Conservation (phyloP, 371 early-diverging fungal genomes). For the Funneliformis caledonium region DNA sequence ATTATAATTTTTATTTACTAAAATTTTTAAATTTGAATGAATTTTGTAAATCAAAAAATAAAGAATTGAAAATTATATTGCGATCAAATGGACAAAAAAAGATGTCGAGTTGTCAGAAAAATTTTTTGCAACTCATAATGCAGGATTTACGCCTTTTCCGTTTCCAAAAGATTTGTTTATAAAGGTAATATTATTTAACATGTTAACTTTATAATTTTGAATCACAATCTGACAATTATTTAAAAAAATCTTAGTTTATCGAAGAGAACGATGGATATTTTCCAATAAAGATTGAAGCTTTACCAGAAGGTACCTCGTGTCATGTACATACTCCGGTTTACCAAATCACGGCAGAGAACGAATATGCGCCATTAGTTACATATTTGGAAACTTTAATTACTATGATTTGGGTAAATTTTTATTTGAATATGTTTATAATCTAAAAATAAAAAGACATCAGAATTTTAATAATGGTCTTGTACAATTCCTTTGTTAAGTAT, state of each 20-base stretch:
- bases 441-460: no score
- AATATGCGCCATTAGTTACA: slow-evolving; percentile 77
- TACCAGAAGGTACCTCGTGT: slow-evolving; percentile 76
- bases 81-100: slow-evolving; percentile 62
- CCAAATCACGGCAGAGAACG: slow-evolving; percentile 72
- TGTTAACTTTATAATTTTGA: background rate
- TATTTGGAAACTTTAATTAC: slow-evolving; percentile 81
- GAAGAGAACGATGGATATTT: slow-evolving; percentile 77
- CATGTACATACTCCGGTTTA: slow-evolving; percentile 79
- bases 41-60: background rate
- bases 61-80: slow-evolving; percentile 69
- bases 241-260: slow-evolving; percentile 56
- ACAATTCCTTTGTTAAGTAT: slow-evolving; percentile 56
- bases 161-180: slow-evolving; percentile 78
- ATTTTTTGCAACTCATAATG: slow-evolving; percentile 76
- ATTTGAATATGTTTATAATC: no score
- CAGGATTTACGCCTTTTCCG: slow-evolving; percentile 62
- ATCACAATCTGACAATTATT: background rate
- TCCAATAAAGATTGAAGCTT: slow-evolving; percentile 74
- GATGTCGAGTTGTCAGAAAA: slow-evolving; percentile 66
- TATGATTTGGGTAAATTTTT: slow-evolving; percentile 72
- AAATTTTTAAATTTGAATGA: background rate
- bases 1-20: background rate
- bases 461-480: background rate
- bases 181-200: slow-evolving; percentile 49